Evolutionary conservation across 2,329 filamentous ascomycete genomes (phyloP).

Genomic region (Sporothrix sp.): DNA sequence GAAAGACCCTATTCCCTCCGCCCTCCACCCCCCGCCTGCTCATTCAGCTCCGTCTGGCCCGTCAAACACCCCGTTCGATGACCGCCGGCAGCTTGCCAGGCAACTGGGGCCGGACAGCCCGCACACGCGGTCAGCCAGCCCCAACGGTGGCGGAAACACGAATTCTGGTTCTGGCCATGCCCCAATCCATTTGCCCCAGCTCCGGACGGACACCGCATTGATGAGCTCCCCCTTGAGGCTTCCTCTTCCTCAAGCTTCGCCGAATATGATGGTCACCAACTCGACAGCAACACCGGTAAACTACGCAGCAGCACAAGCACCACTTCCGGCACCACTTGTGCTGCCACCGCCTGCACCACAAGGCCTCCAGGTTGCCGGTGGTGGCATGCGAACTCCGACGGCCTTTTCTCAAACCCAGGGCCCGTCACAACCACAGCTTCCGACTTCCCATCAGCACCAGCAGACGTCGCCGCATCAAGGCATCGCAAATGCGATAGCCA

Average conservation of each 20-base stretch:
- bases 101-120: slow-evolving; percentile 8
- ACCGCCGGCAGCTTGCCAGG: slow-evolving; percentile 12
- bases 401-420: background rate
- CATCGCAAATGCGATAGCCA: background rate
- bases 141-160: slow-evolving; percentile 2
- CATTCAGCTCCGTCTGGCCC: slow-evolving; percentile 15
- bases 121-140: slow-evolving; percentile 12
- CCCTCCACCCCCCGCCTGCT: slow-evolving; percentile 16
- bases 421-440: background rate
- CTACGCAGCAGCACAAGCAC: background rate
- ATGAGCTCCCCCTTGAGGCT: slow-evolving; percentile 12
- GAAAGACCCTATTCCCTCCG: slow-evolving; percentile 21
- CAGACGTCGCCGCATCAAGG: background rate
- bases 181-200: slow-evolving; percentile 16
- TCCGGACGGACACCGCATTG: slow-evolving; percentile 8
- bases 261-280: slow-evolving; percentile 9
- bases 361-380: background rate
- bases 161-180: background rate
- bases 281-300: background rate
- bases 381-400: background rate
- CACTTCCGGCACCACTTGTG: background rate
- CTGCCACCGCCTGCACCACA: slow-evolving; percentile 2
- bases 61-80: slow-evolving; percentile 15
- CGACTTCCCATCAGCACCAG: background rate
- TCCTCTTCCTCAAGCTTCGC: slow-evolving; percentile 12